Percentiles rank a stretch among this genome's conserved stretches.
Evolutionary conservation across 805 yeast species (phyloP).

Genomic region (Candida ovalis): DNA sequence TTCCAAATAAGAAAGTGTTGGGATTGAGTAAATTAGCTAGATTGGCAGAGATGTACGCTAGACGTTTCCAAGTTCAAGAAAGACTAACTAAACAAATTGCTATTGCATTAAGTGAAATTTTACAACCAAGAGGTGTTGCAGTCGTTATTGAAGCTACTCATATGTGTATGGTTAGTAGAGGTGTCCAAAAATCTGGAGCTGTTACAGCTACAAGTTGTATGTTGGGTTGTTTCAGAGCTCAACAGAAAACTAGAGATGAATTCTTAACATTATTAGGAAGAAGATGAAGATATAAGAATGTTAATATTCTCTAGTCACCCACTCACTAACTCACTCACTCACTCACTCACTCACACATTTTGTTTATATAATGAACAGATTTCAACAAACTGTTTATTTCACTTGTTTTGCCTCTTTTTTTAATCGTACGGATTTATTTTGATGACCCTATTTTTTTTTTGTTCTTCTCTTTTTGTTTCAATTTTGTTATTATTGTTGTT

Average conservation of each 20-base stretch:
- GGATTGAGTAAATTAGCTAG: slow-evolving; percentile 93
- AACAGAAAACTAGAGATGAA: slow-evolving; percentile 95
- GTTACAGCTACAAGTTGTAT: slow-evolving; percentile 93
- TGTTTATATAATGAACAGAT: not conserved
- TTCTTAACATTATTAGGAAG: slow-evolving; percentile 78
- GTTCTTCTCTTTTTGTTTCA: not conserved
- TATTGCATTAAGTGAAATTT: slow-evolving; percentile 85
- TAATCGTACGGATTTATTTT: not conserved
- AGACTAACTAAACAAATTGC: slow-evolving; percentile 96
- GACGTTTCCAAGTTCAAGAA: slow-evolving; percentile 97
- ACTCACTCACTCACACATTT: no score
- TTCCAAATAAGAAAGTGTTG: slow-evolving; percentile 88
- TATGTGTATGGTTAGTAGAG: slow-evolving; percentile 99
- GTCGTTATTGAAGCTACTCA: slow-evolving; percentile 97
- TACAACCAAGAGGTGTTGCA: slow-evolving; percentile 95
- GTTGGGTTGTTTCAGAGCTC: slow-evolving; percentile 93
- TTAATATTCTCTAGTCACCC: not conserved
- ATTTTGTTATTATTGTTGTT: not conserved
- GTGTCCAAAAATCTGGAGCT: slow-evolving; percentile 93
- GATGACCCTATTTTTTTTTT: not conserved
- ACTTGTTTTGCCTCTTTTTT: not conserved
- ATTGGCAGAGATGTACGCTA: slow-evolving; percentile 93
- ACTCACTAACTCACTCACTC: no score
- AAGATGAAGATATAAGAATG: no score
- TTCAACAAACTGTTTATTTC: not conserved